Conservation (phyloP, 2,329 filamentous ascomycete genomes). For the Neonectria magnoliae region DNA sequence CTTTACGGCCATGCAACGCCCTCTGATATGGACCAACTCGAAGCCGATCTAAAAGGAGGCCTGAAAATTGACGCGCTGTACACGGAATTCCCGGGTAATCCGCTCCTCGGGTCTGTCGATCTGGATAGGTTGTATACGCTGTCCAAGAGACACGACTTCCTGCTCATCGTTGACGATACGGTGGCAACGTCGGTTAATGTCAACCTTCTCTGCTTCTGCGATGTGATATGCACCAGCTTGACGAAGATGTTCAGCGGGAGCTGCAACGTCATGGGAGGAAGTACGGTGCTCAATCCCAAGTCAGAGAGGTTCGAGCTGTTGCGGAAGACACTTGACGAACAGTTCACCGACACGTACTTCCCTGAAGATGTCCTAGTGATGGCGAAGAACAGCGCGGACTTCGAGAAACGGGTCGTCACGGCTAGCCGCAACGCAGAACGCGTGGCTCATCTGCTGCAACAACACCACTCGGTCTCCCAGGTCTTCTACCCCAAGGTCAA, state of each 20-base stretch:
- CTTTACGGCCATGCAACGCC: conserved; percentile 55
- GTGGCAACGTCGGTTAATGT: conserved; percentile 57
- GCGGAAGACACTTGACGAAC: conserved; percentile 25
- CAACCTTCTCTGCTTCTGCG: conserved; percentile 56
- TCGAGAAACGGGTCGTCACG: conserved; percentile 47
- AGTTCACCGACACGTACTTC: conserved; percentile 39
- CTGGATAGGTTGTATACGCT: conserved; percentile 40
- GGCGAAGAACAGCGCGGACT: conserved; percentile 52
- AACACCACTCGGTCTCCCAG: conserved; percentile 32
- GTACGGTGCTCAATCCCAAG: conserved; percentile 55
- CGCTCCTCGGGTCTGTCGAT: conserved; percentile 44
- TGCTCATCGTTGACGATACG: conserved; percentile 58
- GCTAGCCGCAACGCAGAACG: conserved; percentile 41
- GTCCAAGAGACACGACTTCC: conserved; percentile 50
- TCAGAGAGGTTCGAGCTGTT: conserved; percentile 49
- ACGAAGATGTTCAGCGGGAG: conserved; percentile 67
- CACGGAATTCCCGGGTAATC: conserved; percentile 55
- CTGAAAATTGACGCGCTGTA: conserved; percentile 56
- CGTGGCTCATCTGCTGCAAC: conserved; percentile 40
- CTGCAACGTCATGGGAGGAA: conserved; percentile 63
- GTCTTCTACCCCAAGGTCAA: conserved; percentile 56
- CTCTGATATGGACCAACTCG: conserved; percentile 53
- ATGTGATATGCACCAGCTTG: conserved; percentile 61
- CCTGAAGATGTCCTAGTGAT: conserved; percentile 42
- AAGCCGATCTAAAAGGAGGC: conserved; percentile 49